Conservation (phyloP, 2,329 filamentous ascomycete species). For the Penicillium olsonii region DNA sequence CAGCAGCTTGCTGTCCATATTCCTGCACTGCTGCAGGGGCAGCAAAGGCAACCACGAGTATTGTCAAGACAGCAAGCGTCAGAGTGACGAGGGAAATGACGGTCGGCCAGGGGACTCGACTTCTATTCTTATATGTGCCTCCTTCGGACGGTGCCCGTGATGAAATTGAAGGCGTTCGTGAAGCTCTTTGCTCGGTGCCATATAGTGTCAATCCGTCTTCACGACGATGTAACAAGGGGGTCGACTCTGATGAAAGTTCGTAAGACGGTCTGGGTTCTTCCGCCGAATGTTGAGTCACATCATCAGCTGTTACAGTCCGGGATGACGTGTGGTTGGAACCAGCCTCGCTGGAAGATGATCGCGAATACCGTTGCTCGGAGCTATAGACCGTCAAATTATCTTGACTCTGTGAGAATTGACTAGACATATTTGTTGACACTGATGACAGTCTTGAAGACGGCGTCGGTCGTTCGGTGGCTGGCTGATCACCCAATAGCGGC, state of each 20-base stretch:
- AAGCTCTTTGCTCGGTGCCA: conserved; percentile 26
- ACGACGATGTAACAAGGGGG: conserved; percentile 41
- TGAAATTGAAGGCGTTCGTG: conserved; percentile 21
- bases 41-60: conserved; percentile 78
- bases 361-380: conserved; percentile 21
- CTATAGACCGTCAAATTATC: conserved; percentile 34
- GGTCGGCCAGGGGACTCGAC: conserved; percentile 69
- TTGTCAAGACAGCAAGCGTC: conserved; percentile 62
- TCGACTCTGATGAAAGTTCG: conserved; percentile 44
- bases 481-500: conserved; percentile 32
- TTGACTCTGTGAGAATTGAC: conserved; percentile 43
- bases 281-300: not conserved
- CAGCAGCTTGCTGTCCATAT: conserved; percentile 80
- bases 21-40: conserved; percentile 77
- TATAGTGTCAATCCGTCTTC: conserved; percentile 35
- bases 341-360: conserved; percentile 19
- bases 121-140: conserved; percentile 21
- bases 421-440: conserved; percentile 49
- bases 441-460: conserved; percentile 39
- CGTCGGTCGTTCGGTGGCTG: conserved; percentile 18
- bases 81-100: conserved; percentile 71
- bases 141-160: conserved; percentile 22
- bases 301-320: not conserved
- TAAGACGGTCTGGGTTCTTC: conserved; percentile 28
- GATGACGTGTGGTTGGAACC: conserved; percentile 18